Percentiles rank a stretch among this genome's conserved stretches.
Evolutionary conservation across 2,329 filamentous ascomycete species (phyloP).

Genomic region (Colletotrichum sp.): DNA sequence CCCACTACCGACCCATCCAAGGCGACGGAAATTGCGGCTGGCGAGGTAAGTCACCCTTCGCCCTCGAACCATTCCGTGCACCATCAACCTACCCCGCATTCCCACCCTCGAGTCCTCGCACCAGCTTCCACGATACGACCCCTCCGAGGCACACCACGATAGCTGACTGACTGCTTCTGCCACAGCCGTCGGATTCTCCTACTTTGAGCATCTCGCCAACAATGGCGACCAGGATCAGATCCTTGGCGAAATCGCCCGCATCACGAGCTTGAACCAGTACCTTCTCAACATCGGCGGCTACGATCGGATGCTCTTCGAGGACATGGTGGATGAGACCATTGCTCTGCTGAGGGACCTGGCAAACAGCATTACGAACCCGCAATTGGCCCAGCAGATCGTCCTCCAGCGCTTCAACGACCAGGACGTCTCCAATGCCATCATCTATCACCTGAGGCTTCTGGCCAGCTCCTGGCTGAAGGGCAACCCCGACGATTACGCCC

Average conservation of each 20-base stretch:
- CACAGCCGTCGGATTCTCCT: constrained; percentile 87
- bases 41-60: constrained; percentile 73
- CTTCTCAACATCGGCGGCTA: constrained; percentile 77
- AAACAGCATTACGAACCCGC: constrained; percentile 62
- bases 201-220: constrained; percentile 85
- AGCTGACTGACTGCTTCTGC: not conserved
- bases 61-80: not conserved
- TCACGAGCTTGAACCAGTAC: constrained; percentile 73
- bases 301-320: constrained; percentile 73
- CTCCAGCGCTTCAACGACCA: constrained; percentile 76
- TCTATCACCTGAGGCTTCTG: constrained; percentile 84
- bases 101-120: not conserved
- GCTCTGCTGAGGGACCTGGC: constrained; percentile 70
- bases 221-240: constrained; percentile 69
- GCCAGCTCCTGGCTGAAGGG: constrained; percentile 85
- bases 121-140: not conserved
- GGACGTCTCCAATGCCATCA: constrained; percentile 72
- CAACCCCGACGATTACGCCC: constrained; percentile 70
- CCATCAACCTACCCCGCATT: constrained; percentile 17
- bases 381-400: constrained; percentile 58
- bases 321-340: constrained; percentile 80
- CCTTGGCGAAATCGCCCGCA: constrained; percentile 72
- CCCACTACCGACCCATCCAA: constrained; percentile 84
- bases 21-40: constrained; percentile 97
- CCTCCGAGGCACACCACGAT: not conserved